A percentile compares a stretch with the other conserved stretches of the same genome.
Conservation (phyloP, 2,329 filamentous ascomycete genomes). For the Microsporum canis region DNA sequence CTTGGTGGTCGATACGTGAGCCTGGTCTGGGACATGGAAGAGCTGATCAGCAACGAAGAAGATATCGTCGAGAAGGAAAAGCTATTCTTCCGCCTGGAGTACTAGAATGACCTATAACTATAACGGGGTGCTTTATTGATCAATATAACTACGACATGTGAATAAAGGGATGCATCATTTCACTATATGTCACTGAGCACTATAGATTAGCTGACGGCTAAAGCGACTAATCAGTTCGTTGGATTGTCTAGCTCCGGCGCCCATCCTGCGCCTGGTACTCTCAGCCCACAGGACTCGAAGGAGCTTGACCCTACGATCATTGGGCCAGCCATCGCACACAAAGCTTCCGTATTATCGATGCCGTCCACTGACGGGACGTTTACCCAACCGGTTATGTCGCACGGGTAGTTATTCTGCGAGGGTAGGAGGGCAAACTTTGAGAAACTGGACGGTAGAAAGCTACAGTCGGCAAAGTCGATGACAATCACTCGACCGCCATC, state of each 20-base stretch:
- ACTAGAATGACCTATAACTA: neutral
- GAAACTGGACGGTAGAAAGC: constrained; percentile 17
- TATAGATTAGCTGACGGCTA: too few relatives aligned
- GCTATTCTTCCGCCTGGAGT: constrained; percentile 26
- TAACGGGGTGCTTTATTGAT: neutral
- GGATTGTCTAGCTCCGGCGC: too few relatives aligned
- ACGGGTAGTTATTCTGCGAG: neutral
- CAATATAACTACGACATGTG: neutral
- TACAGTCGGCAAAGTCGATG: constrained; percentile 13
- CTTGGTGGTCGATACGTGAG: constrained; percentile 19
- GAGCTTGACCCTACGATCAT: neutral
- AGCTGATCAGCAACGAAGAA: constrained; percentile 15
- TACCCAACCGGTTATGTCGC: neutral
- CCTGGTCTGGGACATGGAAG: constrained; percentile 18
- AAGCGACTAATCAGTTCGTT: too few relatives aligned
- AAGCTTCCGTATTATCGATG: constrained; percentile 1
- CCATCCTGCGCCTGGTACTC: neutral
- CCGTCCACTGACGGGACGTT: constrained; percentile 4
- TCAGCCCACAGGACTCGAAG: neutral
- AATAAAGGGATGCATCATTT: neutral
- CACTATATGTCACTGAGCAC: too few relatives aligned
- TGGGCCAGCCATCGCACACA: neutral
- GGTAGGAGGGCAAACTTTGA: neutral
- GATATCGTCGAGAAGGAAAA: constrained; percentile 19
- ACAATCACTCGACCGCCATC: constrained; percentile 9